These are phyloP conservation scores for Neonectria ditissima DNA, from an alignment of 2,329 filamentous ascomycete species.

Conservation along the genomic window DNA sequence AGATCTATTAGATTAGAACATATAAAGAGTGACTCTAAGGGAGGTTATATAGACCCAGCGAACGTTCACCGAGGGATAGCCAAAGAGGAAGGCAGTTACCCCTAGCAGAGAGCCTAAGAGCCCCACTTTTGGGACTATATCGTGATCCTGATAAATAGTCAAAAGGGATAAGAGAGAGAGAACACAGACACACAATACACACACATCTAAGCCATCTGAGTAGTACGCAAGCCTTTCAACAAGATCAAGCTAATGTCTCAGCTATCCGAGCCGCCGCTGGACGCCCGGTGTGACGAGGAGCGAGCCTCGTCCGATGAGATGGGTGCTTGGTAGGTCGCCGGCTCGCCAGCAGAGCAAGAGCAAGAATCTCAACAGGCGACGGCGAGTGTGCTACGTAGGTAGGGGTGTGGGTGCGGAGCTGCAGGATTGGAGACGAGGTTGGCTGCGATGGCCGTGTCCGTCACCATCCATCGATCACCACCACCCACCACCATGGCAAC, in stretches of 20 bases:
- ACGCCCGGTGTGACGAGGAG: slow-evolving; percentile 5
- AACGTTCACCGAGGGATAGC: no score
- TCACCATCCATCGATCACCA: slow-evolving; percentile 11
- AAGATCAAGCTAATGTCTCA: neutral
- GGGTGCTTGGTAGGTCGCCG: slow-evolving; percentile 18
- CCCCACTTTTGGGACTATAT: no score
- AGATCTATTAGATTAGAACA: no score
- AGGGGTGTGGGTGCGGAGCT: neutral
- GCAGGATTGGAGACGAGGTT: neutral
- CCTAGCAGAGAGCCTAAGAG: no score
- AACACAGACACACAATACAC: no score
- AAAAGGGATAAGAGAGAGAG: no score
- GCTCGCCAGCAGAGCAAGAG: slow-evolving; percentile 24
- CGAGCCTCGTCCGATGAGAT: neutral
- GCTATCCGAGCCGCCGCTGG: neutral
- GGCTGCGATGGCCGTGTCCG: neutral
- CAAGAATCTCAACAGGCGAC: neutral
- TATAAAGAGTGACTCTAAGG: no score
- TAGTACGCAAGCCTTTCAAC: no score
- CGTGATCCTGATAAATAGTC: no score
- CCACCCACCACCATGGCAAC: slow-evolving; percentile 28
- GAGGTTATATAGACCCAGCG: no score
- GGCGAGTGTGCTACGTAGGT: slow-evolving; percentile 3
- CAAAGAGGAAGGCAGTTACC: no score
- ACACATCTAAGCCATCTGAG: no score